phyloP scores from a whole-genome alignment of 306 rosid species.

The Lathyrus oleraceus region DNA sequence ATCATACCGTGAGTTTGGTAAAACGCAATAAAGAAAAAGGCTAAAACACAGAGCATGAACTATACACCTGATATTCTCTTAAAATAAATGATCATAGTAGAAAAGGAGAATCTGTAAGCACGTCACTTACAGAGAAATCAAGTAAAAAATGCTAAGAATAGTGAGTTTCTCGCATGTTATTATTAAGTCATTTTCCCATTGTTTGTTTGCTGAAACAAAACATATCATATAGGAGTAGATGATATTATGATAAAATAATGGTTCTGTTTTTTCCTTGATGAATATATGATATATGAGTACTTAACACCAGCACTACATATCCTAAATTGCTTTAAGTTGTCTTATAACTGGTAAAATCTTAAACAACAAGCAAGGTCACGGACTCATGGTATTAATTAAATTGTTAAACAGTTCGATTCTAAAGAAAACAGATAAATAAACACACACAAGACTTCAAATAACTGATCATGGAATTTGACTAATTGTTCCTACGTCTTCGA shows the following conservation, averaged over 20 bases:
- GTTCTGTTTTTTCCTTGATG: constrained; percentile 1
- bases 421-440: background rate
- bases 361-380: background rate
- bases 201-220: background rate
- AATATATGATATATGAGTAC: background rate
- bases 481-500: background rate
- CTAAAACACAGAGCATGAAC: background rate
- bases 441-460: background rate
- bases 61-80: background rate
- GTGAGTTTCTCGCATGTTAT: background rate
- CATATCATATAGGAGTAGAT: background rate
- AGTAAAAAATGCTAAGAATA: background rate
- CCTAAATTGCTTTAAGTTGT: constrained; percentile 1
- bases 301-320: constrained; percentile 19
- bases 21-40: background rate
- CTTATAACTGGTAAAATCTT: background rate
- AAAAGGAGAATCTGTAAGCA: background rate
- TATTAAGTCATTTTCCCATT: constrained; percentile 6
- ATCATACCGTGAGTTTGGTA: background rate
- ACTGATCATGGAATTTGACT: background rate
- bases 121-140: background rate
- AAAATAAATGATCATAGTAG: background rate
- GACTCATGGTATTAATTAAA: background rate
- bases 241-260: background rate
- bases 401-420: background rate